Base-by-base conservation (phyloP, 192 early-diverging fungal genomes). In the Mortierella claussenii region DNA sequence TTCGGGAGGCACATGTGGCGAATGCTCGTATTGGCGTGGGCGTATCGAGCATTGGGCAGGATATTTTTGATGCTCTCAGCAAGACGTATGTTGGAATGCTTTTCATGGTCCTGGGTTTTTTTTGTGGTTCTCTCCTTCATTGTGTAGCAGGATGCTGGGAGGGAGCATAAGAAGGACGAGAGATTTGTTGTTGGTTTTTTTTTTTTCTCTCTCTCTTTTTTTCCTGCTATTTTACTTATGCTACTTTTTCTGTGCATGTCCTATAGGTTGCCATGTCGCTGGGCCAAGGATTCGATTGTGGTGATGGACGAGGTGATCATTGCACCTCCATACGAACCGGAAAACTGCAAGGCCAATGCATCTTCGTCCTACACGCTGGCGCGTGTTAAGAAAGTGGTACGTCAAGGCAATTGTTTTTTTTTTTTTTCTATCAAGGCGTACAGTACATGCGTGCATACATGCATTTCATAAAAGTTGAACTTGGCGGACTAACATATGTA, bases 281-380 rank as follows among this genome's bases (percentile, higher is more conserved):
- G 93, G 93, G 62, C 75, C 42, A 85, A 91, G 55, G 85, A 89
- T 59, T 81, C 81, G 28, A 94, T 94, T 68, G 79, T 94, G 10
- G 92, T 94, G 5, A 80, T 94, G 80, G 93, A 94, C 68, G 92
- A 94, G 65, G 87, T 94, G 21, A 71, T 87, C 15, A 91, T 94
- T 49, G 81, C 85, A 17, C 86, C 93, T 27, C 93, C 93, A 3
- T 94, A 94, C 62, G 76, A 83, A 45, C 80, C 86, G 7, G 89
- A 91, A 6, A 86, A 86, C 63, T 92, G 92, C 64, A 87, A 89
- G 54, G 87, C 85, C 32, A 85, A 80, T 63, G 55, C 69, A 2
- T 79, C 84, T 24, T 80, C 89, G 26, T 68, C 88, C 20, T 80
- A 80, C 12, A 83, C 86, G 20, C 68, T 94, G 42, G 86, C 88